Base-by-base conservation (phyloP, 1,139 yeast genomes). In the Candida sp. region DNA sequence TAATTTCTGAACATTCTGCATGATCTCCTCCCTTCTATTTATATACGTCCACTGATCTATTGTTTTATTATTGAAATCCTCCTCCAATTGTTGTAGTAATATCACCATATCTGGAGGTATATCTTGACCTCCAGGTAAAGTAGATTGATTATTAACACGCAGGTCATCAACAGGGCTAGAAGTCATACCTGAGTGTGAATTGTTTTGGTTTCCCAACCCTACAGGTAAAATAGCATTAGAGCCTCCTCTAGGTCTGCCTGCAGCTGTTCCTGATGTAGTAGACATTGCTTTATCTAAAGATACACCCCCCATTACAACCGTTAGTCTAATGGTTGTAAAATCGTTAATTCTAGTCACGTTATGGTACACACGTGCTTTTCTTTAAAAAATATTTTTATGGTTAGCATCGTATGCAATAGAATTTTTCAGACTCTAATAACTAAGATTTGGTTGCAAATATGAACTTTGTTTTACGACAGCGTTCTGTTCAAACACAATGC, bases 21-120 rank as follows among this genome's bases (percentile, higher is more conserved):
- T 67, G 49, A 73, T 70, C 49, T 73, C 75, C 54, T 73, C 78
- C 49, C 79, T 55, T 44, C 75, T 48, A 48, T 73, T 73, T 47
- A 73, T 73, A 48, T 73, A 73, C 1, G 76, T 71, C 77, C 77
- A 73, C 53, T 73, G 78, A 53, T 73, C 78, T 35, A 73, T 73
- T 21, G 68, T 55, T 47, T 68, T 69, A 49, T 68, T 64, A 27
- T 68, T 60, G 54, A 73, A 73, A 50, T 73, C 79, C 23, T 70
- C 72, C 43, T 73, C 79, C 39, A 73, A 56, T 41, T 66, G 64
- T 47, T 72, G 77, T 22, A 73, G 63, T 37, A 73, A 57, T 5
- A 73, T 57, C 5, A 66, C 72, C 75, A 73, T 66, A 47, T 73
- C 79, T 5, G 78, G 78, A 1, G 79, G 77, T 22, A 73, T 71